Evolutionary conservation across 257 asterid species (phyloP).

Genomic region (Petunia axillaris): DNA sequence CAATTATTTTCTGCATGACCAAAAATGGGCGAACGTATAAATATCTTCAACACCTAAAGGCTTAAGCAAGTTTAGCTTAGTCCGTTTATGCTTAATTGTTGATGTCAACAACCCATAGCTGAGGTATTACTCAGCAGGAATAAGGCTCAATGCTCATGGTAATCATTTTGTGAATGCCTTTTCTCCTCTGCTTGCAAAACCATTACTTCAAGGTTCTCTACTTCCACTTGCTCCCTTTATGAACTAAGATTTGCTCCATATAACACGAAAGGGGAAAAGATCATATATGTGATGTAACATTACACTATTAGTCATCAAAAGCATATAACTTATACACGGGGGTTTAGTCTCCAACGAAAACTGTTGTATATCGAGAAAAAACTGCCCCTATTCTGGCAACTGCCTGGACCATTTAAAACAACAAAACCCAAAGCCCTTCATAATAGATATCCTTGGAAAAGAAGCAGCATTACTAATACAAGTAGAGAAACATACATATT

Average conservation of each 20-base stretch:
- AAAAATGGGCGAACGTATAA: not conserved
- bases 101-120: not conserved
- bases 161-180: not conserved
- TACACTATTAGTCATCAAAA: not conserved
- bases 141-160: not conserved
- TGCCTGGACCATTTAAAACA: not conserved
- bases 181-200: too few species aligned
- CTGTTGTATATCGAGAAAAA: not conserved
- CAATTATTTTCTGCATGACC: not conserved
- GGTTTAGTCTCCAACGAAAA: not conserved
- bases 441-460: slow-evolving; percentile 2
- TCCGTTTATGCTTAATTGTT: not conserved
- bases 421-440: not conserved
- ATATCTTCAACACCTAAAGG: not conserved
- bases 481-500: slow-evolving; percentile 9
- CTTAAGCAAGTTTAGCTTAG: not conserved
- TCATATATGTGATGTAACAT: too few species aligned
- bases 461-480: not conserved
- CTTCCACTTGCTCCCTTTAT: too few species aligned
- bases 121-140: slow-evolving; percentile 3
- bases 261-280: too few species aligned
- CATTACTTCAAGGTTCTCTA: too few species aligned
- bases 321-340: not conserved
- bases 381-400: not conserved
- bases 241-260: too few species aligned